phyloP scores from a whole-genome alignment of 1,139 yeast species.

The Suhomyces terraborum region DNA sequence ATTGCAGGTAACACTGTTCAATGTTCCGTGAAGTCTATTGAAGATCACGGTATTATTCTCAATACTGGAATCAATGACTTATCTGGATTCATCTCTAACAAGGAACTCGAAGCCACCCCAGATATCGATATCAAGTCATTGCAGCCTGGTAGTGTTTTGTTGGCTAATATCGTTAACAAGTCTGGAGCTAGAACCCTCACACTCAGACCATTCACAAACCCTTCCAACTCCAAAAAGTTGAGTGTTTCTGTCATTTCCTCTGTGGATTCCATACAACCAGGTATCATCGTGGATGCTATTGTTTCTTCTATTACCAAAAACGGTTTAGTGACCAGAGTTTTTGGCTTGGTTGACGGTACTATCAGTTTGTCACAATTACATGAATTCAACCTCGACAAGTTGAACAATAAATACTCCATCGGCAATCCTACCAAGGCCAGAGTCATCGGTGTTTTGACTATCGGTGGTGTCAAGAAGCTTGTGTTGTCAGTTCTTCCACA shows the following conservation, averaged over 20 bases:
- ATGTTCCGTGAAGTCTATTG: conserved; percentile 74
- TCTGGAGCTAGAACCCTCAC: conserved; percentile 61
- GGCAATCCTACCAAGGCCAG: conserved; percentile 73
- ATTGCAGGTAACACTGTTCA: conserved; percentile 66
- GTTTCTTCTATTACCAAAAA: conserved; percentile 59
- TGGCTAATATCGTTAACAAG: conserved; percentile 49
- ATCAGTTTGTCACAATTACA: conserved; percentile 68
- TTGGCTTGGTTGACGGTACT: conserved; percentile 76
- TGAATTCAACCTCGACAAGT: conserved; percentile 45
- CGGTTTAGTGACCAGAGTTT: conserved; percentile 67
- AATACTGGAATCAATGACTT: conserved; percentile 61
- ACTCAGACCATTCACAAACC: conserved; percentile 45
- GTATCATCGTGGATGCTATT: conserved; percentile 74
- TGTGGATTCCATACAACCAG: conserved; percentile 81
- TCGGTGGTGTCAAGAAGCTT: conserved; percentile 60
- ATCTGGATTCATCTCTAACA: conserved; percentile 77
- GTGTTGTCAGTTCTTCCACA: conserved; percentile 67
- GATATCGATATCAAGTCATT: conserved; percentile 24
- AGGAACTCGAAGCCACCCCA: conserved; percentile 46
- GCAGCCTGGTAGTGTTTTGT: conserved; percentile 50
- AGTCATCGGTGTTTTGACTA: conserved; percentile 60
- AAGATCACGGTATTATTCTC: conserved; percentile 87
- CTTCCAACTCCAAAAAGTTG: conserved; percentile 39
- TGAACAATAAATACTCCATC: conserved; percentile 62
- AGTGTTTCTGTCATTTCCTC: conserved; percentile 61